Base-by-base conservation (phyloP, 2,329 filamentous ascomycete species). In the Sphaerulina musiva region DNA sequence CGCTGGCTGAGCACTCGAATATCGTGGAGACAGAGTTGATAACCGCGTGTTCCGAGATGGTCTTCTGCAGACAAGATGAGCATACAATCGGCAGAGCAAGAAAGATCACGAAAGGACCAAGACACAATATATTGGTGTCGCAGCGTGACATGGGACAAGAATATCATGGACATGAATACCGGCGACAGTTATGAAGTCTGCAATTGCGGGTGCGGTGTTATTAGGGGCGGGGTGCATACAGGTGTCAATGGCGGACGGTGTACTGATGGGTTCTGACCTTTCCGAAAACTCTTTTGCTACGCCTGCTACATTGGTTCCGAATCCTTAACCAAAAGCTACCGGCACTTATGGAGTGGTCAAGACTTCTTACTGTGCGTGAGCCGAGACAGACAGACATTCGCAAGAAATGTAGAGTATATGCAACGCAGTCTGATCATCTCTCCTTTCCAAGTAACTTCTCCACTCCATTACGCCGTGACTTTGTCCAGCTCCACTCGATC, bases 181-280 rank as follows among this genome's bases (percentile, higher is more conserved):
- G 48, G 48, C 48, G 48, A 41, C 48, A 51, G 48, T 26, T 43
- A 43, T 45, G 48, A 26, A 17, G 46, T 53, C 38, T 53, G 32
- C 43, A 47, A 39, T 36, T 34, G 40, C 47, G 49, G 41, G 54
- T 43, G 50, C 40, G 49, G 50, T 50, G 54, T 51, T 55, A 34
- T 53, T 4, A 9, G 23, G 17, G 49, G 32, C 31, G 50, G 23
- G 40, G 43, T 45, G 50, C 42, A 44, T 44, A 44, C 17, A 29
- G 8, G 42, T 8, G 42, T 29, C 42, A 7, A 11, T 26, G 42
- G 20, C 42, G 42, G 42, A 44, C 42, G 12, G 17, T 44, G 42
- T 44, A 44, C 50, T 32, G 36, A 52, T 52, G 43, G 34, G 11
- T 46, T 52, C 6, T n/a, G 50, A 39, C 17, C 39, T 46, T 38